Base-by-base conservation (phyloP, 148 eudicot species). In the Rhododendron henanense region DNA sequence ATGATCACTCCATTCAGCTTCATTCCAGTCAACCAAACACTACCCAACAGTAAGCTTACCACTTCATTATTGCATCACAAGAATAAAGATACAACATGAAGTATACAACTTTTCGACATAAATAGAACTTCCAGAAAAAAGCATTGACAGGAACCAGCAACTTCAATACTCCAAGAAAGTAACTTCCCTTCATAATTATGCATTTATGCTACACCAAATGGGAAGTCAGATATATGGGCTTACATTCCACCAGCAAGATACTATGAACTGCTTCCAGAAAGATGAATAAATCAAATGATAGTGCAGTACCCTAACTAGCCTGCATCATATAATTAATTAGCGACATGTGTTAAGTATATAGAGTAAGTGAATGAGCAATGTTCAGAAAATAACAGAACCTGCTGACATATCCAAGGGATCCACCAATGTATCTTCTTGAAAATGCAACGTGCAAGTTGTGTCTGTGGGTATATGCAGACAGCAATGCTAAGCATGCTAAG, bases 401-500 rank as follows among this genome's bases (percentile, higher is more conserved):
- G 98, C 90, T 91, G 88, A 84, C 86, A 90, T 85, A 95, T 89
- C 99, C 98, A 95, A 78, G 92, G 93, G 78, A 93, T 90, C 99
- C 99, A 97, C 25, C 87, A 77, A 76, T 65, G 85, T 88, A 97
- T 87, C 87, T 87, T 87, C 88, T 71, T 89, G 87, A 91, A 87
- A 45, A 93, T 87, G 84, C 83, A 84, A n/a, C 53, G 76, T 23
- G 95, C 85, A 76, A 93, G 74, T 69, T 90, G 86, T 59, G 90
- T 84, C 77, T 61, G 88, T 79, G 98, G 95, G 84, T 90, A 86
- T 85, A 88, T 87, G 83, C 92, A 94, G 87, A 93, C 93, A 88
- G 91, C 92, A 78, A 87, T 88, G 82, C 95, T 88, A 85, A 97
- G 94, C 86, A 88, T 90, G 92, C 98, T 91, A 85, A 95, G 91